These are phyloP conservation scores for Hyphopichia wangnamkhiaoensis DNA, from an alignment of 1,139 yeast genomes.

Conservation along the genomic window DNA sequence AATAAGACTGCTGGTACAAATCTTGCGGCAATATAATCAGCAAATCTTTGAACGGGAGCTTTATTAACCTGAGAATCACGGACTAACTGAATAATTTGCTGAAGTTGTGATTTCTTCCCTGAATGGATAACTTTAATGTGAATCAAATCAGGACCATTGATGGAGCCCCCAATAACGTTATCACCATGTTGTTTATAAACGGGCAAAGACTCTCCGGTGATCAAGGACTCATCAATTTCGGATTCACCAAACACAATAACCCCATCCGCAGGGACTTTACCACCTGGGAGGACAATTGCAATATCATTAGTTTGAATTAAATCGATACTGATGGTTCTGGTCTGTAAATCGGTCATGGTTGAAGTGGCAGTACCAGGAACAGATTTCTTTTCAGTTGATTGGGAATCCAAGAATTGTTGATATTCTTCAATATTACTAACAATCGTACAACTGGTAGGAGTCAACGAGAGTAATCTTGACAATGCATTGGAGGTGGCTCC, in stretches of 20 bases:
- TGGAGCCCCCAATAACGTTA: slow-evolving; percentile 82
- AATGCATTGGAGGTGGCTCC: slow-evolving; percentile 92
- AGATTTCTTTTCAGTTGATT: slow-evolving; percentile 8
- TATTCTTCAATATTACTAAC: slow-evolving; percentile 42
- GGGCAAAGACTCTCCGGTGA: slow-evolving; percentile 89
- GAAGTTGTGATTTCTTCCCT: slow-evolving; percentile 83
- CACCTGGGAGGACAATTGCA: slow-evolving; percentile 80
- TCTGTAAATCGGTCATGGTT: slow-evolving; percentile 18
- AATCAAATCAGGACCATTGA: slow-evolving; percentile 76
- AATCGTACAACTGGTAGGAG: slow-evolving; percentile 77
- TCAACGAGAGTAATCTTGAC: slow-evolving; percentile 72
- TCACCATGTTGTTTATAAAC: slow-evolving; percentile 64
- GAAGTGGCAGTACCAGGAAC: background rate
- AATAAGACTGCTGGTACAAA: slow-evolving; percentile 79
- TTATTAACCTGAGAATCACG: slow-evolving; percentile 85
- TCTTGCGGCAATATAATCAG: slow-evolving; percentile 80
- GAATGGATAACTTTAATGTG: slow-evolving; percentile 68
- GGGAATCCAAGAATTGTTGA: slow-evolving; percentile 18
- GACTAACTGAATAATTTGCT: slow-evolving; percentile 83
- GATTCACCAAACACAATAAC: slow-evolving; percentile 71
- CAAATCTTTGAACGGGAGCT: slow-evolving; percentile 89
- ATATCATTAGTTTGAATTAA: slow-evolving; percentile 76
- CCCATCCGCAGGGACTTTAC: slow-evolving; percentile 92
- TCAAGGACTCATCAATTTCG: slow-evolving; percentile 81
- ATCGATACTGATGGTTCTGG: slow-evolving; percentile 60